These are phyloP conservation scores for Aspergillus tanneri DNA, from an alignment of 2,329 filamentous ascomycete species.

Conservation along the genomic window DNA sequence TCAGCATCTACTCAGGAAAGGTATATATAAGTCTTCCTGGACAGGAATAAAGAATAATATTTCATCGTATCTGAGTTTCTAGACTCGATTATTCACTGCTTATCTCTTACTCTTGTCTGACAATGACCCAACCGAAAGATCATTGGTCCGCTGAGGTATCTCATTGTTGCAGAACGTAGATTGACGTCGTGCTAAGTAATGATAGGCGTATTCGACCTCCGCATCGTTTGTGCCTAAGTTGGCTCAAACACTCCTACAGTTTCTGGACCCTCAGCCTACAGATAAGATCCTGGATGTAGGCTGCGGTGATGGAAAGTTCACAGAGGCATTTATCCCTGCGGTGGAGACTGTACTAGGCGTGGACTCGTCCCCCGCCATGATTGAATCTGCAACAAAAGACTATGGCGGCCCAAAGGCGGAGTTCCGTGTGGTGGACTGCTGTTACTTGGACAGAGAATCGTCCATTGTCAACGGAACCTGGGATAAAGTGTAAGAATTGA, in stretches of 20 bases:
- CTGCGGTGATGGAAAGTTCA: conserved; percentile 64
- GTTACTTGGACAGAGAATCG: conserved; percentile 31
- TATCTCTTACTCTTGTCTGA: too few relatives aligned
- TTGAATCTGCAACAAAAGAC: conserved; percentile 50
- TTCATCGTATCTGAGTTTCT: too few relatives aligned
- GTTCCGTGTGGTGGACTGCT: conserved; percentile 38
- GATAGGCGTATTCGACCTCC: conserved; percentile 57
- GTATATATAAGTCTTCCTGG: not conserved
- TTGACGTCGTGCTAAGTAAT: conserved; percentile 8
- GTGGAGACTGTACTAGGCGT: conserved; percentile 57
- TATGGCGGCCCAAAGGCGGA: conserved; percentile 34
- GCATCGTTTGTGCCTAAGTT: conserved; percentile 65
- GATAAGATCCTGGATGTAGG: conserved; percentile 63
- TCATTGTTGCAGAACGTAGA: too few relatives aligned
- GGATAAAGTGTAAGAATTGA: conserved; percentile 51
- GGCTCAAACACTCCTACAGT: conserved; percentile 57
- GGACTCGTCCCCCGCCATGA: conserved; percentile 61
- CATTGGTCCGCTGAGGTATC: conserved; percentile 43
- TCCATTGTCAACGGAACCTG: conserved; percentile 32
- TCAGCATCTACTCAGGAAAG: not conserved
- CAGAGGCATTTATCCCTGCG: conserved; percentile 52
- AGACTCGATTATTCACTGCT: too few relatives aligned
- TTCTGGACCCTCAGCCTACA: conserved; percentile 58
- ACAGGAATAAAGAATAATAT: not conserved
- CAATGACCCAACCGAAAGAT: conserved; percentile 26